Evolutionary conservation across 768 basidiomycete genomes (phyloP).

Genomic region (Chalciporus chontae): DNA sequence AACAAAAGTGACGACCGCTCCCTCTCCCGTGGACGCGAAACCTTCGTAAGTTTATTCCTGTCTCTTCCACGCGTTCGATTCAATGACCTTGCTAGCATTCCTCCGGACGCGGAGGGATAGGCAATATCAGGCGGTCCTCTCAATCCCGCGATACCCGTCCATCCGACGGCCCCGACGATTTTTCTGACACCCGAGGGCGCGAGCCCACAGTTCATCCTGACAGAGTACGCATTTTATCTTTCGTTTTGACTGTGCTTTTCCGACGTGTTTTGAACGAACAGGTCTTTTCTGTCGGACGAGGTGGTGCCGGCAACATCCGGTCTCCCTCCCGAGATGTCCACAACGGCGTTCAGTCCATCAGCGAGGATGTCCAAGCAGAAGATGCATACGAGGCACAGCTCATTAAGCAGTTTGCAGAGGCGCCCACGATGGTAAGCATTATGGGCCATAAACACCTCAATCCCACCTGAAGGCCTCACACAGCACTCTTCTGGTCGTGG

Average conservation of each 20-base stretch:
- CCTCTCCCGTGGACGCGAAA: neutral
- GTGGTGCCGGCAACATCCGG: constrained; percentile 83
- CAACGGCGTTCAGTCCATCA: constrained; percentile 22
- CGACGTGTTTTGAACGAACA: neutral
- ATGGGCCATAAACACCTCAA: neutral
- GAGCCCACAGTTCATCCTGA: constrained; percentile 43
- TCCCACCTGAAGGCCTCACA: neutral
- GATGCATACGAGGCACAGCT: constrained; percentile 21
- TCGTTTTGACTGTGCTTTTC: neutral
- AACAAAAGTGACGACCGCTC: neutral
- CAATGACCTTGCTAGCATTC: constrained; percentile 37
- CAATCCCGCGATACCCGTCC: constrained; percentile 43
- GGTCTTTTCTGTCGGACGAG: constrained; percentile 63
- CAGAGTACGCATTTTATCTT: constrained; percentile 28
- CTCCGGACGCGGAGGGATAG: constrained; percentile 64
- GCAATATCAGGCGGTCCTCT: constrained; percentile 59
- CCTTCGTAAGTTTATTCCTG: neutral
- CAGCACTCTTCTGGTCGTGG: constrained; percentile 64
- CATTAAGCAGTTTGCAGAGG: constrained; percentile 27
- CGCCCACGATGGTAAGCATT: constrained; percentile 33
- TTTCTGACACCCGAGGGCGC: constrained; percentile 53
- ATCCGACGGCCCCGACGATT: constrained; percentile 49
- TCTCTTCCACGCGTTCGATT: neutral
- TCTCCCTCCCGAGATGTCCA: constrained; percentile 61
- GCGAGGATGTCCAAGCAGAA: constrained; percentile 24